phyloP scores from a whole-genome alignment of 805 yeast species.

The Priceomyces carsonii region DNA sequence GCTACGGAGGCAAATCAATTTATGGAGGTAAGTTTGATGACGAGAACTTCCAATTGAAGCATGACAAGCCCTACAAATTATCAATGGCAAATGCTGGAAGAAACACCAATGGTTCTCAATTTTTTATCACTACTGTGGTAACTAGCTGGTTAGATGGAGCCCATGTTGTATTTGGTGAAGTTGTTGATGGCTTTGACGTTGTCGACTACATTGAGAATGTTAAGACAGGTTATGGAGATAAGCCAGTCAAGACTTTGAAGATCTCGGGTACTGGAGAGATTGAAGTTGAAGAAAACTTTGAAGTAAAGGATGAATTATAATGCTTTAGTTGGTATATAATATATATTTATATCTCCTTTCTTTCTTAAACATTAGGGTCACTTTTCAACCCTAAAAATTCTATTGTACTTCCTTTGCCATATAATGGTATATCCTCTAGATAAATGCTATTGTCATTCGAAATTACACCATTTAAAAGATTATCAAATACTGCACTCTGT shows the following conservation, averaged over 20 bases:
- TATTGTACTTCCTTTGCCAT: conserved; percentile 40
- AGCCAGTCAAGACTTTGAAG: conserved; percentile 64
- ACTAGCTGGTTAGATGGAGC: conserved; percentile 91
- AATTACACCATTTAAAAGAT: conserved; percentile 26
- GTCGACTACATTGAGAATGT: conserved; percentile 73
- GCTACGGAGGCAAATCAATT: conserved; percentile 81
- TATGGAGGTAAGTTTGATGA: conserved; percentile 74
- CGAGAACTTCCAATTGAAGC: conserved; percentile 72
- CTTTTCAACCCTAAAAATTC: conserved; percentile 33
- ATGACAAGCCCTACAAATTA: conserved; percentile 65
- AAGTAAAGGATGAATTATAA: conserved; percentile 31
- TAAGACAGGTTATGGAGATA: conserved; percentile 64
- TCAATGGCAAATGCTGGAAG: conserved; percentile 83
- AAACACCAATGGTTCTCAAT: conserved; percentile 88
- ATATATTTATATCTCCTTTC: conserved; percentile 17
- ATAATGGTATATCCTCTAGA: conserved; percentile 39
- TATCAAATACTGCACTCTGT: conserved; percentile 32
- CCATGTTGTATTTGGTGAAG: conserved; percentile 97
- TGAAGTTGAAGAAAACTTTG: conserved; percentile 30
- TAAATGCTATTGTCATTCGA: conserved; percentile 21
- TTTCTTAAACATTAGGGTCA: conserved; percentile 1
- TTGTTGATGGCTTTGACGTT: conserved; percentile 82
- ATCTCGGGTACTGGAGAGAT: conserved; percentile 75
- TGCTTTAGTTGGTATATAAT: conserved; percentile 2
- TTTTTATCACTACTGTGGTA: conserved; percentile 88